phyloP scores from a whole-genome alignment of 805 yeast genomes.

The Priceomyces haplophilus region DNA sequence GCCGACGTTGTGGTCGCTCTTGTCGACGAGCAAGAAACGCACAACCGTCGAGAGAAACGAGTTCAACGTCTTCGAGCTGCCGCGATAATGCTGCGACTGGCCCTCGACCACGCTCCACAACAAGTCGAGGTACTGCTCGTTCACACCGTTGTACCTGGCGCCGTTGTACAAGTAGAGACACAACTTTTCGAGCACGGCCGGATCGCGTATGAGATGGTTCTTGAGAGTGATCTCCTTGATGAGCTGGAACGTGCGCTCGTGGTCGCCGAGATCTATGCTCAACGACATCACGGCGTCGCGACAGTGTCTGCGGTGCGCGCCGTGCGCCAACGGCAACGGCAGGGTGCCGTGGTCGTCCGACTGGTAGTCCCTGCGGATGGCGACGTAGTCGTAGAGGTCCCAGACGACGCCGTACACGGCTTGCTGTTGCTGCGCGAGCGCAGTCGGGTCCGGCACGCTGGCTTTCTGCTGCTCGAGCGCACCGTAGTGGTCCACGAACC shows the following conservation, averaged over 20 bases:
- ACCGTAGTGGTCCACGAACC: constrained; percentile 20
- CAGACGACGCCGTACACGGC: constrained; percentile 24
- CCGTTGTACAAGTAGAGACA: constrained; percentile 29
- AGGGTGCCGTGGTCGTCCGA: neutral
- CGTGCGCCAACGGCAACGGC: constrained; percentile 4
- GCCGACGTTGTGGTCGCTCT: constrained; percentile 14
- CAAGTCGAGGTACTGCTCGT: constrained; percentile 27
- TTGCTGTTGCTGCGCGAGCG: no score
- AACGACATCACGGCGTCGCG: constrained; percentile 32
- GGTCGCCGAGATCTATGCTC: constrained; percentile 33
- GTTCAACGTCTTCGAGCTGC: constrained; percentile 20
- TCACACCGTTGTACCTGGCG: constrained; percentile 17
- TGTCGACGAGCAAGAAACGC: constrained; percentile 16
- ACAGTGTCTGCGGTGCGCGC: constrained; percentile 12
- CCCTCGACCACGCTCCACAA: constrained; percentile 33
- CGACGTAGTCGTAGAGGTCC: constrained; percentile 31
- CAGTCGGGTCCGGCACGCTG: no score
- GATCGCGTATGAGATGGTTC: constrained; percentile 27
- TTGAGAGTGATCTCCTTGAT: constrained; percentile 34
- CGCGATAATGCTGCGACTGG: constrained; percentile 25
- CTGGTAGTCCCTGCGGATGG: constrained; percentile 37
- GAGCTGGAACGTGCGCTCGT: constrained; percentile 31
- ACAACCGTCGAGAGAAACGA: constrained; percentile 30
- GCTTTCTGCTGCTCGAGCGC: constrained; percentile 14
- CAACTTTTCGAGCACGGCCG: constrained; percentile 27